Percentiles rank a stretch among this genome's conserved stretches.
Evolutionary conservation across 306 rosid genomes (phyloP).

Genomic region (Carpinus viminea): DNA sequence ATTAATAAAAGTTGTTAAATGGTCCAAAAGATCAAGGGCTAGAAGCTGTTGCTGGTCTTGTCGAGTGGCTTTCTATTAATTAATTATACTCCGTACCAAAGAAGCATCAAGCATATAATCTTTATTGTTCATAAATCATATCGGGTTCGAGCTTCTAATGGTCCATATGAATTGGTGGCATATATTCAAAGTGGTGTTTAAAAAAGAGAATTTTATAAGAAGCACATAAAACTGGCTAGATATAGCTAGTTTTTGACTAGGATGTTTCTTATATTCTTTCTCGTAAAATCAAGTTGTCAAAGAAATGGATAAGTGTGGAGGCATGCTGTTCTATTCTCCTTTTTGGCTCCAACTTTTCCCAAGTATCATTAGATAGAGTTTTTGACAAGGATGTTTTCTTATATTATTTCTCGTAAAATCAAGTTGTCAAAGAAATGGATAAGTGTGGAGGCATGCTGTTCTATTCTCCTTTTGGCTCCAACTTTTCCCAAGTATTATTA

Average conservation of each 20-base stretch:
- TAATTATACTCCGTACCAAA: no score
- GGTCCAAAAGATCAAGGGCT: no score
- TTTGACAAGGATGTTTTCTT: no score
- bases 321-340: neutral
- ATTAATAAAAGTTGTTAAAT: no score
- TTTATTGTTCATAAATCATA: no score
- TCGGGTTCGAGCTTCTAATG: neutral
- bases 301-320: neutral
- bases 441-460: neutral
- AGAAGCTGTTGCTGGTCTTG: no score
- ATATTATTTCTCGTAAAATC: no score
- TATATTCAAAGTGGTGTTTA: slow-evolving; percentile 17
- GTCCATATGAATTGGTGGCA: neutral
- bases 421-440: neutral
- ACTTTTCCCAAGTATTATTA: neutral
- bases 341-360: neutral
- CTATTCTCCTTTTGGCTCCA: neutral
- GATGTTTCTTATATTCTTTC: no score
- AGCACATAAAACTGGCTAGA: neutral
- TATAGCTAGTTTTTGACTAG: no score
- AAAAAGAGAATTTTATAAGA: neutral
- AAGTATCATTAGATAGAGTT: neutral
- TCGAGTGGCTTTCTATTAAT: no score
- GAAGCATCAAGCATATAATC: no score
- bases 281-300: neutral